These are phyloP conservation scores for Boechera divaricarpa DNA, from an alignment of 345 rosid genomes.

Conservation along the genomic window DNA sequence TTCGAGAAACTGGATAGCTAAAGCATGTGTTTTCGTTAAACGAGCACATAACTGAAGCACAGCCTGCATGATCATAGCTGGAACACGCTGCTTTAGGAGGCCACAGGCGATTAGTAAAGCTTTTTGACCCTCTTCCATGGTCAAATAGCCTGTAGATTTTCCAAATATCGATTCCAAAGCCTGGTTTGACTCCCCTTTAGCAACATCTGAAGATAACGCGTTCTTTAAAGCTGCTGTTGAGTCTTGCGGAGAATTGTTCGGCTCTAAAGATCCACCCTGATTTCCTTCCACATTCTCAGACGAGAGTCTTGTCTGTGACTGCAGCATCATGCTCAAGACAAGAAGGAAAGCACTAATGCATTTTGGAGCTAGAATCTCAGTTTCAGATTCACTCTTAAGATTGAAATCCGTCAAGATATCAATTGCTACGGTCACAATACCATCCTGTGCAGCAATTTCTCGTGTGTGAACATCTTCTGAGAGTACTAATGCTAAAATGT, in stretches of 20 bases:
- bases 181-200: conserved; percentile 53
- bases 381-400: conserved; percentile 55
- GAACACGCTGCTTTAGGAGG: conserved; percentile 81
- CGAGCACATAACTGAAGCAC: conserved; percentile 94
- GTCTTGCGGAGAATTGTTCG: conserved; percentile 47
- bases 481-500: conserved; percentile 79
- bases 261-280: conserved; percentile 55
- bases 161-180: conserved; percentile 73
- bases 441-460: conserved; percentile 81
- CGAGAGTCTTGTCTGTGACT: conserved; percentile 61
- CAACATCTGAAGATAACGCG: conserved; percentile 51
- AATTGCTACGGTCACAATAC: conserved; percentile 64
- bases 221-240: conserved; percentile 50
- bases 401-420: conserved; percentile 72
- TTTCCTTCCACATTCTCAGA: conserved; percentile 59
- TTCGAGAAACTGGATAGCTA: conserved; percentile 88
- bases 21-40: conserved; percentile 76
- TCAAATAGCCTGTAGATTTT: conserved; percentile 80
- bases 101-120: conserved; percentile 70
- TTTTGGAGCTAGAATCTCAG: conserved; percentile 71
- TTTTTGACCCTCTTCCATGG: conserved; percentile 73
- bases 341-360: conserved; percentile 86
- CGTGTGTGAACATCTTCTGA: conserved; percentile 79
- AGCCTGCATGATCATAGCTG: conserved; percentile 94
- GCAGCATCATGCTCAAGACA: conserved; percentile 84